Conservation (phyloP, 73 alveolate genomes). For the Paramecium primaurelia region DNA sequence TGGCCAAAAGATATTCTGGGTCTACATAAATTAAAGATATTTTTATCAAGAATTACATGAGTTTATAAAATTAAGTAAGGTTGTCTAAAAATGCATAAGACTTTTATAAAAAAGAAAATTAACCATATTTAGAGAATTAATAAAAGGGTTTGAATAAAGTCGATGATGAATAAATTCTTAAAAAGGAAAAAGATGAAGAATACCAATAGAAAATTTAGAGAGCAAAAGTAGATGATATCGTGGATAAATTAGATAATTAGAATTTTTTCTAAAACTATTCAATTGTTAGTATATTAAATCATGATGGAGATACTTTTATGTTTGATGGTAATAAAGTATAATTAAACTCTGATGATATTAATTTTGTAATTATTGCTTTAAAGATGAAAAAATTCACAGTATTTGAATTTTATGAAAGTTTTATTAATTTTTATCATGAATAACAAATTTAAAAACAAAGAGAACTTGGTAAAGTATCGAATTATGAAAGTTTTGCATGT, state of each 20-base stretch:
- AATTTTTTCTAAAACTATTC: background rate
- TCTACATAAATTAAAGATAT: background rate
- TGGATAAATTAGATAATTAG: background rate
- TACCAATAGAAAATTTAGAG: background rate
- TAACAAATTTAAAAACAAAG: background rate
- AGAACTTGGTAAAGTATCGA: background rate
- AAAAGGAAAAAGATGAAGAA: background rate
- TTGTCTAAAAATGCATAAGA: background rate
- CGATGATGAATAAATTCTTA: background rate
- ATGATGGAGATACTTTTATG: background rate
- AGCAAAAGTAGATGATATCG: background rate
- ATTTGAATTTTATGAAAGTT: background rate
- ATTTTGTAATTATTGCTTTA: background rate
- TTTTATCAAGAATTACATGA: background rate
- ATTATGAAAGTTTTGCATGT: background rate
- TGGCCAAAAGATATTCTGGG: background rate
- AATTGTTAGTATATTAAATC: background rate
- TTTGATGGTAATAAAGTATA: background rate
- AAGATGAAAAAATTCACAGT: background rate
- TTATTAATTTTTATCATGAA: background rate
- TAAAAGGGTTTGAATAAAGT: background rate
- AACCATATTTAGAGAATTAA: background rate
- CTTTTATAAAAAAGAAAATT: background rate
- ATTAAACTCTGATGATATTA: background rate
- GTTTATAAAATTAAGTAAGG: background rate